Percentiles rank a stretch among this genome's conserved stretches.
Evolutionary conservation across 78 protist genomes (phyloP).

Genomic region (Thecamonas trahens): DNA sequence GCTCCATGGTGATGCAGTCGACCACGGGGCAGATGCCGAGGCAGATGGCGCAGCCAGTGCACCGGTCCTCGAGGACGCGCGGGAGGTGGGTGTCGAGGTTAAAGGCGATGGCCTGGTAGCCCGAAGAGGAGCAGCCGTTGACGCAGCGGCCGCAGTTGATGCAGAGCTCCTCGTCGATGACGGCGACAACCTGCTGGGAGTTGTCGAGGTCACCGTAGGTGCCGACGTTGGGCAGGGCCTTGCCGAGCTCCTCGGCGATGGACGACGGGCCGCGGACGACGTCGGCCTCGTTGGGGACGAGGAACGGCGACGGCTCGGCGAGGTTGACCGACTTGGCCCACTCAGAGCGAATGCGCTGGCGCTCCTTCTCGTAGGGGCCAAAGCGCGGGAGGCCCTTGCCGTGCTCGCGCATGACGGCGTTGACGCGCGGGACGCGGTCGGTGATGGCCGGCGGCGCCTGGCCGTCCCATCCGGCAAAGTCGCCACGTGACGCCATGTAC

Average conservation of each 20-base stretch:
- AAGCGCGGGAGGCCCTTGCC: conserved; percentile 25
- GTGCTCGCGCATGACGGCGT: not conserved
- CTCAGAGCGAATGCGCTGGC: not conserved
- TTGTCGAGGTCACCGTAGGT: conserved; percentile 53
- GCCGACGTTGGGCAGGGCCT: conserved; percentile 63
- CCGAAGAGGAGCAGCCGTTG: conserved; percentile 80
- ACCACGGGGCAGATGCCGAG: conserved; percentile 74
- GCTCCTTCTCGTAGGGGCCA: conserved; percentile 21
- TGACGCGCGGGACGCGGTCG: conserved; percentile 3
- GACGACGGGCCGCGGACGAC: not conserved
- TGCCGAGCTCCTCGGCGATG: conserved; percentile 30
- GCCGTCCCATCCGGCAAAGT: conserved; percentile 73
- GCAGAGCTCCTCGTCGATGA: conserved; percentile 84
- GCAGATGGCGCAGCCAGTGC: conserved; percentile 89
- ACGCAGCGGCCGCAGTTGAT: conserved; percentile 94
- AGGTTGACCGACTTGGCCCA: not conserved
- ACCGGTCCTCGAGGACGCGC: conserved; percentile 64
- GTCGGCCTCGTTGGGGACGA: not conserved
- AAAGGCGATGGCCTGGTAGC: conserved; percentile 75
- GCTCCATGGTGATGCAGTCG: conserved; percentile 90
- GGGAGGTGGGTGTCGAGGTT: conserved; percentile 83
- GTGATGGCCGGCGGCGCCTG: conserved; percentile 81
- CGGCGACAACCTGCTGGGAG: conserved; percentile 84
- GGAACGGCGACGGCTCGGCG: not conserved
- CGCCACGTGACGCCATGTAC: conserved; percentile 74